Percentiles rank a stretch among this genome's conserved stretches.
These are phyloP conservation scores for Saccharum officinarum DNA, from an alignment of 176 grass and related monocot species.

Conservation along the genomic window DNA sequence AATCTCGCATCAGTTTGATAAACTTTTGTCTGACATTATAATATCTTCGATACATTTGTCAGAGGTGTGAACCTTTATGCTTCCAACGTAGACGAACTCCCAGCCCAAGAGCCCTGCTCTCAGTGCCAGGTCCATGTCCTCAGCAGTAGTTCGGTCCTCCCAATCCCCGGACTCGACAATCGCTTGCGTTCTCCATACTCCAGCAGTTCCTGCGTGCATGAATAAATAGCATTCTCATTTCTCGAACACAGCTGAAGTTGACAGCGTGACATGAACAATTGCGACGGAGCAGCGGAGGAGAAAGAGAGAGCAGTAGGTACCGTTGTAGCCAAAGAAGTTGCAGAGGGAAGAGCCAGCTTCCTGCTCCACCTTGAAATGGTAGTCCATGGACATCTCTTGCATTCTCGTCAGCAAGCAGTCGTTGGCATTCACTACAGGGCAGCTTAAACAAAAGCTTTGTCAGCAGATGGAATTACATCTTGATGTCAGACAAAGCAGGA, in stretches of 20 bases:
- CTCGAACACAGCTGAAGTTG: neutral
- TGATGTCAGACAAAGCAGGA: too few species aligned
- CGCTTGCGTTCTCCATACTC: conserved; percentile 56
- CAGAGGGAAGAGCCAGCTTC: conserved; percentile 62
- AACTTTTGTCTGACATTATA: neutral
- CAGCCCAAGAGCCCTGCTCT: conserved; percentile 67
- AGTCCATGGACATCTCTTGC: conserved; percentile 82
- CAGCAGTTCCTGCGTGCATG: conserved; percentile 57
- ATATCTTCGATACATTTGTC: neutral
- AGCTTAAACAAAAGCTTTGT: conserved; percentile 43
- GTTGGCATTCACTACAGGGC: conserved; percentile 71
- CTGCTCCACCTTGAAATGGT: conserved; percentile 93
- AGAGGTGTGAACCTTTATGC: conserved; percentile 43
- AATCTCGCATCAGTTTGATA: neutral
- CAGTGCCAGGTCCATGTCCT: conserved; percentile 78
- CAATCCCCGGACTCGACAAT: conserved; percentile 57
- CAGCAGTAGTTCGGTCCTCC: conserved; percentile 59
- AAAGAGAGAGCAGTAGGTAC: neutral
- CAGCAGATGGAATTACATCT: neutral
- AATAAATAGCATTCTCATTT: neutral
- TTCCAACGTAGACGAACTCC: conserved; percentile 71
- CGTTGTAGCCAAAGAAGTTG: conserved; percentile 79
- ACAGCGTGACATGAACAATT: neutral
- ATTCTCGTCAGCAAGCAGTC: conserved; percentile 89
- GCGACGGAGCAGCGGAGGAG: neutral